Conservation (phyloP, 306 rosid genomes). For the Rosa lucieae region DNA sequence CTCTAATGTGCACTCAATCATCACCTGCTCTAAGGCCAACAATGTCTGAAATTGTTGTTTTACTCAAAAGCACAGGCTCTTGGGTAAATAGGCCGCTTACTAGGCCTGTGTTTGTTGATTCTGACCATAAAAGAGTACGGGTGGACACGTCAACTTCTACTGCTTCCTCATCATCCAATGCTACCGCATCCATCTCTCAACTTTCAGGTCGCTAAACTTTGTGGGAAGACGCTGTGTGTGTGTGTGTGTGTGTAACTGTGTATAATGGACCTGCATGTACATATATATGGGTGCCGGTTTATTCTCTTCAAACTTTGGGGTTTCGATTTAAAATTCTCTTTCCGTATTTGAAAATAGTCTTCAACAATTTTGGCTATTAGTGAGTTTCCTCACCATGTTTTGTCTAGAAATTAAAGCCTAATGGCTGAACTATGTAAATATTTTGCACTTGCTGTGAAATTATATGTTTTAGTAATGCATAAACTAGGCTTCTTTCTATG, state of each 20-base stretch:
- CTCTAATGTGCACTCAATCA: constrained; percentile 59
- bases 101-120: constrained; percentile 59
- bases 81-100: constrained; percentile 33
- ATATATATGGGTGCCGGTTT: neutral
- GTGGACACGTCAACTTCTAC: constrained; percentile 50
- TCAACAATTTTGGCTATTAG: neutral
- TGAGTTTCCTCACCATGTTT: neutral
- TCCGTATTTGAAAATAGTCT: neutral
- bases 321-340: neutral
- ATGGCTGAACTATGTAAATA: too few species aligned
- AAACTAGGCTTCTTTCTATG: neutral
- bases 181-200: constrained; percentile 49
- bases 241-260: too few species aligned
- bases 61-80: constrained; percentile 47
- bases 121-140: constrained; percentile 24
- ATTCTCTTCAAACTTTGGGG: neutral
- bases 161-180: constrained; percentile 50
- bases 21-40: constrained; percentile 57
- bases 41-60: constrained; percentile 58
- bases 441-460: neutral
- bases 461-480: neutral
- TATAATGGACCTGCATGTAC: neutral
- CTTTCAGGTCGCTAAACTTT: constrained; percentile 40
- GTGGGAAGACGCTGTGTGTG: neutral
- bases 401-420: neutral